These are phyloP conservation scores for Arctostaphylos glauca DNA, from an alignment of 148 eudicot species.

Conservation along the genomic window DNA sequence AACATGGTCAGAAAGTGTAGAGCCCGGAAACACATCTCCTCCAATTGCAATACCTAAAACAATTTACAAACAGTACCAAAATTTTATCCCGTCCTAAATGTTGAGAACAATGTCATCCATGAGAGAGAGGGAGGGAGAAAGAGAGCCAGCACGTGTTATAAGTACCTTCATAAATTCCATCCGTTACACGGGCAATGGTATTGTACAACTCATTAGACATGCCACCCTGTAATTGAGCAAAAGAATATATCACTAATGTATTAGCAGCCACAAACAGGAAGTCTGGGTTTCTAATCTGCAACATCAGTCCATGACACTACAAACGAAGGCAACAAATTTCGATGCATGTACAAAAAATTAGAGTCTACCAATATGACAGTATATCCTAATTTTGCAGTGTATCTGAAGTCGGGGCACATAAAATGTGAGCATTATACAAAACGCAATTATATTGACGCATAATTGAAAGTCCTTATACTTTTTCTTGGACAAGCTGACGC, in stretches of 20 bases:
- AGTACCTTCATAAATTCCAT: slow-evolving; percentile 95
- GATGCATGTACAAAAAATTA: neutral
- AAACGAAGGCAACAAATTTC: neutral
- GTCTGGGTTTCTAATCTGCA: neutral
- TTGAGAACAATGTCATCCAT: neutral
- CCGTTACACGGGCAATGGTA: slow-evolving; percentile 91
- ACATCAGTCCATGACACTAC: neutral
- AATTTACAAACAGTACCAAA: neutral
- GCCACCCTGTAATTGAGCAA: slow-evolving; percentile 69
- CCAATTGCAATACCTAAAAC: slow-evolving; percentile 90
- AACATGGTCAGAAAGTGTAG: slow-evolving; percentile 96
- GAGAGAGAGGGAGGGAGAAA: neutral
- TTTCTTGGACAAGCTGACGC: neutral
- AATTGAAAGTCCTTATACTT: neutral
- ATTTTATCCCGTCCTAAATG: neutral
- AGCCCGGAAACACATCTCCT: slow-evolving; percentile 99
- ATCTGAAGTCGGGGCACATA: neutral
- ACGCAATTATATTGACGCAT: neutral
- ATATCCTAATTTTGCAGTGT: neutral
- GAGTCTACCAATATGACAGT: neutral
- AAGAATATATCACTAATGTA: slow-evolving; percentile 9
- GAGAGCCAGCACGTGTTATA: neutral
- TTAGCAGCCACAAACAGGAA: slow-evolving; percentile 5
- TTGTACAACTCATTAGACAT: slow-evolving; percentile 97
- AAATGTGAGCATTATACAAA: neutral